Evolutionary conservation across 2,329 filamentous ascomycete genomes (phyloP), one percentile per base, ranked within the genome.

Genomic region (Nakataea oryzae): DNA sequence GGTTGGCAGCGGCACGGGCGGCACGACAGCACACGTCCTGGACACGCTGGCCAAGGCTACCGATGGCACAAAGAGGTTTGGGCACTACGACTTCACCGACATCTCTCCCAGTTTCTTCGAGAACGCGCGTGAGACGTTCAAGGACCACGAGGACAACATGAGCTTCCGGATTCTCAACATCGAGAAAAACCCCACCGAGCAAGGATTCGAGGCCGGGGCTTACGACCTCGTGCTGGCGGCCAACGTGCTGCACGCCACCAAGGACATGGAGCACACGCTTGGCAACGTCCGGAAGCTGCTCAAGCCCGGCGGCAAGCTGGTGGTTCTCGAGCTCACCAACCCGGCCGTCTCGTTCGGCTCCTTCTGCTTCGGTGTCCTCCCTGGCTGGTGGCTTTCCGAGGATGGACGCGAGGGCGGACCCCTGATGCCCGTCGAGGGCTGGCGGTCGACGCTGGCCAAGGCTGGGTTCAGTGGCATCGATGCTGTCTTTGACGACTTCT

Each of bases 251-350:
- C 73, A 76, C 54, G 73, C 73, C 1, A 75, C 74, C 1, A 54
- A 64, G 59, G 65, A 58, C 5, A 64, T 75, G 59, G 57, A 70
- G 57, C 27, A 69, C 30, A 70, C 72, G 28, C 61, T 74, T 70
- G 27, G 62, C 8, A 72, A 75, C 62, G 69, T 73, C 3, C 69
- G 74, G 28, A 67, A 65, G 14, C 64, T 78, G 11, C 63, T 76
- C 0, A 73, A 71, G 17, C 73, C 77, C 0, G 75, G 73, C 3
- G 79, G 79, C 0, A 73, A 74, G 57, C 67, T 82, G 29, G 67
- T 71, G 14, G 67, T 70, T 47, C 61, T 73, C 57, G 66, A 64
- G 41, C 27, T 63, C 6, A 62, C 56, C 3, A 50, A 24, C 58
- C 57, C 47, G 17, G 54, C 30, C 29, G 17, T 50, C 7, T 50